A percentile compares a stretch with the other conserved stretches of the same genome.
These are phyloP conservation scores for Euphorbia peplus DNA, from an alignment of 345 rosid genomes.

Conservation along the genomic window DNA sequence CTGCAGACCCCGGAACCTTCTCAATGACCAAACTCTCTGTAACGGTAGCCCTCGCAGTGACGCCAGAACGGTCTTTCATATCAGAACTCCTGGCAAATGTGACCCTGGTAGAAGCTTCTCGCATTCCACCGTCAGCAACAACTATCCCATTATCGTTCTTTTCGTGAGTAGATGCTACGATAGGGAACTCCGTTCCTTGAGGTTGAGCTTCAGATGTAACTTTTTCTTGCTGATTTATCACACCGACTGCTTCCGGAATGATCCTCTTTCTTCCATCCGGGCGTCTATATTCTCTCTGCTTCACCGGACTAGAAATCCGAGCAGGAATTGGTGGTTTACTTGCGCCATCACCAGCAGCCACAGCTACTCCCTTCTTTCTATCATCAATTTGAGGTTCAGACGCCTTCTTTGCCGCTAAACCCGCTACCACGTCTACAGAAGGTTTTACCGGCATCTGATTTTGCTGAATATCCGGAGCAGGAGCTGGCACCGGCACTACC, in stretches of 20 bases:
- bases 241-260: constrained; percentile 96
- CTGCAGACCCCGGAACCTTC: constrained; percentile 56
- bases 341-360: constrained; percentile 45
- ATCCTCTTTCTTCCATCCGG: constrained; percentile 99
- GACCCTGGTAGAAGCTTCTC: constrained; percentile 46
- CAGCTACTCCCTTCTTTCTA: constrained; percentile 43
- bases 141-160: constrained; percentile 46
- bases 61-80: constrained; percentile 65
- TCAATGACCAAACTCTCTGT: constrained; percentile 81
- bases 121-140: constrained; percentile 38
- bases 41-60: constrained; percentile 71
- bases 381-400: constrained; percentile 58
- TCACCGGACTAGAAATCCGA: constrained; percentile 74
- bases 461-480: constrained; percentile 63
- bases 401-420: constrained; percentile 41
- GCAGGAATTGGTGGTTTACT: constrained; percentile 49
- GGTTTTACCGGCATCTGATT: constrained; percentile 51
- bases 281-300: constrained; percentile 87
- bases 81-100: constrained; percentile 47
- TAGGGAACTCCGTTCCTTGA: constrained; percentile 43
- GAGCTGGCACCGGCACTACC: too few relatives aligned
- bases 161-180: constrained; percentile 34
- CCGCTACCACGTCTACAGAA: constrained; percentile 44
- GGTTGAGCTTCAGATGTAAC: constrained; percentile 34
- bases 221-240: constrained; percentile 57